phyloP scores from a whole-genome alignment of 192 early-diverging fungal species.

The Entomortierella lignicola region DNA sequence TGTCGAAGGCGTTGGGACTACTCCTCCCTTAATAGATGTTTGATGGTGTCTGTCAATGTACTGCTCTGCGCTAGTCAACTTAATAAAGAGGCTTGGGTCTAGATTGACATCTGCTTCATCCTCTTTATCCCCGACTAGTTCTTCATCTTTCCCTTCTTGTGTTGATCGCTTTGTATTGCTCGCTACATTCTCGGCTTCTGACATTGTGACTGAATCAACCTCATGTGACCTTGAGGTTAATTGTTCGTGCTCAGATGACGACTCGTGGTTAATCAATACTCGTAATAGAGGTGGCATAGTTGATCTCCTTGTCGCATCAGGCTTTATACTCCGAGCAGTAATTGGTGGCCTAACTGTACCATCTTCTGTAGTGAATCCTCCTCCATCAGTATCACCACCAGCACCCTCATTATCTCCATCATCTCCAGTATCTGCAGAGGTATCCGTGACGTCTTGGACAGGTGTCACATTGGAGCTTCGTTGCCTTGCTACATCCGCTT shows the following conservation, averaged over 20 bases:
- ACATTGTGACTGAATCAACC: not conserved
- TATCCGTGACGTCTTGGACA: not conserved
- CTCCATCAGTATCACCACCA: conserved; percentile 43
- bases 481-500: not conserved
- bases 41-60: not conserved
- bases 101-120: not conserved
- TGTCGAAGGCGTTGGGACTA: not conserved
- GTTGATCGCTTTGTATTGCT: not conserved
- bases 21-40: not conserved
- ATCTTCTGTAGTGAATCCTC: conserved; percentile 30
- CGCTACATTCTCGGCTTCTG: not conserved
- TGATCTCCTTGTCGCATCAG: not conserved
- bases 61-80: not conserved
- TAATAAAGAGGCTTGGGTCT: conserved; percentile 4
- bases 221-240: not conserved
- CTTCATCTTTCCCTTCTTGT: not conserved
- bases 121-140: not conserved
- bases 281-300: not conserved
- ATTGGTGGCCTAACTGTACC: conserved; percentile 2
- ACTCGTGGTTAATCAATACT: not conserved
- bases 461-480: not conserved
- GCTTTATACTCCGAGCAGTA: not conserved
- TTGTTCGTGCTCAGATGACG: conserved; percentile 31
- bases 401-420: conserved; percentile 33
- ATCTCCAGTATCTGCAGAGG: conserved; percentile 35